Conservation (phyloP, 2,329 filamentous ascomycete genomes). For the Fusarium abutilonis region DNA sequence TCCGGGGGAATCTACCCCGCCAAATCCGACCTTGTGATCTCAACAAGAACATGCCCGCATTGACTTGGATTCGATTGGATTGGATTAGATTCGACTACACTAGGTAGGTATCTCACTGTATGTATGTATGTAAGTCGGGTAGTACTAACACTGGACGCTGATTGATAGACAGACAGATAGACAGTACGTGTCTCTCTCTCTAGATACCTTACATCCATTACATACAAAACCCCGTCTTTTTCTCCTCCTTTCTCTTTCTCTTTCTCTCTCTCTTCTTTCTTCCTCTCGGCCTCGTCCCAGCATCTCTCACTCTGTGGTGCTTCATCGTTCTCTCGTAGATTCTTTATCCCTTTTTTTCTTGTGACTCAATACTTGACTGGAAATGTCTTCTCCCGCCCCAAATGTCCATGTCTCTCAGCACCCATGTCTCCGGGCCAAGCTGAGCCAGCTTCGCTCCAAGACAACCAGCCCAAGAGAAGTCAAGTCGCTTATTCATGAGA, state of each 20-base stretch:
- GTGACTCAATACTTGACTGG: too few species aligned
- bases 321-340: slow-evolving; percentile 38
- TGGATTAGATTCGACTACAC: background rate
- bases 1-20: slow-evolving; percentile 22
- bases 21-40: slow-evolving; percentile 37
- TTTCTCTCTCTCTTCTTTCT: slow-evolving; percentile 27
- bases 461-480: slow-evolving; percentile 77
- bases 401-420: slow-evolving; percentile 84
- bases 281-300: slow-evolving; percentile 45
- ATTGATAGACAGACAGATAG: slow-evolving; percentile 18
- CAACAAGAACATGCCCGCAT: slow-evolving; percentile 16
- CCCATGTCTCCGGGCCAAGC: slow-evolving; percentile 86
- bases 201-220: background rate
- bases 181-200: slow-evolving; percentile 19
- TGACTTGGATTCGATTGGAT: background rate
- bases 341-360: background rate
- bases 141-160: slow-evolving; percentile 24
- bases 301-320: slow-evolving; percentile 31
- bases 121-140: slow-evolving; percentile 13
- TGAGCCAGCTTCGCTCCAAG: slow-evolving; percentile 85
- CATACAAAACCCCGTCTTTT: slow-evolving; percentile 34
- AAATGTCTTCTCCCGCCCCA: slow-evolving; percentile 58
- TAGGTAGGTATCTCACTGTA: slow-evolving; percentile 6
- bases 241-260: slow-evolving; percentile 9
- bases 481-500: slow-evolving; percentile 85